phyloP scores from a whole-genome alignment of 805 yeast species.

The Kodamaea kaohsiungensis region DNA sequence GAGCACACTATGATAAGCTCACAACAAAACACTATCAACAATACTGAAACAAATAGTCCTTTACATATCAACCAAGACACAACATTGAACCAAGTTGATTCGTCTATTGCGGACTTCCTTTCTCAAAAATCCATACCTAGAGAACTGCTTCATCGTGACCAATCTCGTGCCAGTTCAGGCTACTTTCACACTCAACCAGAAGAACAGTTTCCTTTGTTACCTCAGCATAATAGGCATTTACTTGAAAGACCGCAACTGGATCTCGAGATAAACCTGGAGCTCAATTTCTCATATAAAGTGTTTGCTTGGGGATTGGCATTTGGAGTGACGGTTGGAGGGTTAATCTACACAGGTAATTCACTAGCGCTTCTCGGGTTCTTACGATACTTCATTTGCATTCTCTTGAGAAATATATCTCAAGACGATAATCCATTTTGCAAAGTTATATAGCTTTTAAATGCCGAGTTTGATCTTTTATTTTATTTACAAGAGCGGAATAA shows the following conservation, averaged over 20 bases:
- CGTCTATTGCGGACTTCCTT: not conserved
- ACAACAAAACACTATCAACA: not conserved
- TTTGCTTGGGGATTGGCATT: not conserved
- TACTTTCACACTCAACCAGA: not conserved
- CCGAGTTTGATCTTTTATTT: not conserved
- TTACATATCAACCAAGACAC: no score
- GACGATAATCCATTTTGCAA: slow-evolving; percentile 7
- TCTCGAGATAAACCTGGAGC: not conserved
- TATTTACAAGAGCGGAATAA: slow-evolving; percentile 9
- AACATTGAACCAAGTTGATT: not conserved
- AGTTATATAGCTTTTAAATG: slow-evolving; percentile 9
- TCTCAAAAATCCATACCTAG: not conserved
- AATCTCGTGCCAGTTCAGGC: not conserved
- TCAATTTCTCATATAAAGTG: not conserved
- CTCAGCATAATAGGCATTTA: not conserved
- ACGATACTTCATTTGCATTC: not conserved
- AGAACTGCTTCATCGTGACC: not conserved
- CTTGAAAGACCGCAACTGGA: not conserved
- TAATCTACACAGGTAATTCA: not conserved
- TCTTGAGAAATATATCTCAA: not conserved
- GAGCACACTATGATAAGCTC: not conserved
- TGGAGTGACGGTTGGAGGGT: not conserved
- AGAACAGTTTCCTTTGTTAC: not conserved
- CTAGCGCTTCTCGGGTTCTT: slow-evolving; percentile 3
- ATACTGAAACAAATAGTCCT: not conserved